Percentiles rank a stretch among this genome's conserved stretches.
Conservation (phyloP, 2,329 filamentous ascomycete genomes). For the Emmonsiellopsis sp. region DNA sequence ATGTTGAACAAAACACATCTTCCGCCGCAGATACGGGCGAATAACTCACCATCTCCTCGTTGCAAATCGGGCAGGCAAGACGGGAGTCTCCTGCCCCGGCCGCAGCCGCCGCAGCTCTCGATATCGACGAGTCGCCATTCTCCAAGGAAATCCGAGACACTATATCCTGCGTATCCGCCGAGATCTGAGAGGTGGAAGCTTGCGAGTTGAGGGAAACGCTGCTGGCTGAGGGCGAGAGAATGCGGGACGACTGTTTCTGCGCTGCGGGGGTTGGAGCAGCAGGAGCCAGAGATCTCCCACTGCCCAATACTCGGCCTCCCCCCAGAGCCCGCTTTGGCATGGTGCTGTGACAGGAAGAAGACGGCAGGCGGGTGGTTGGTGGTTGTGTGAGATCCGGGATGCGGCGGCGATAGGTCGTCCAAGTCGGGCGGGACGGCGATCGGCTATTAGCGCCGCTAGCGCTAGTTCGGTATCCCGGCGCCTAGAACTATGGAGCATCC, state of each 20-base stretch:
- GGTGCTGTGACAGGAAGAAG: constrained; percentile 7
- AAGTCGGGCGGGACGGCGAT: no score
- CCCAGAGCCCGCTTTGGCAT: constrained; percentile 85
- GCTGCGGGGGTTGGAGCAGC: constrained; percentile 37
- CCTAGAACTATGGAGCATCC: no score
- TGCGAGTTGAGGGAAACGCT: constrained; percentile 70
- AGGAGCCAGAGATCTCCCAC: constrained; percentile 70
- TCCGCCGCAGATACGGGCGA: background rate
- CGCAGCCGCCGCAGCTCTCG: constrained; percentile 43
- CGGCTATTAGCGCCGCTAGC: no score
- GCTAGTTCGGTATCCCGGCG: no score
- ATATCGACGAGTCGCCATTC: constrained; percentile 40
- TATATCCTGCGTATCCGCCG: constrained; percentile 66
- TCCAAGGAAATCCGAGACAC: constrained; percentile 69
- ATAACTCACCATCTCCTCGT: constrained; percentile 78
- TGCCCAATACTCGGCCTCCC: constrained; percentile 84
- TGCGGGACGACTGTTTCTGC: constrained; percentile 7
- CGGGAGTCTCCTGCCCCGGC: constrained; percentile 39
- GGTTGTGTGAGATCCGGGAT: no score
- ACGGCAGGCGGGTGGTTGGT: background rate
- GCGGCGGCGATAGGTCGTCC: no score
- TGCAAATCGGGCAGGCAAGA: constrained; percentile 94
- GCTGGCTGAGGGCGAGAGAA: constrained; percentile 58
- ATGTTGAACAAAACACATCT: background rate
- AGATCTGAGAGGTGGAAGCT: constrained; percentile 60